Evolutionary conservation across 257 asterid genomes (phyloP).

Genomic region (Scutellaria galericulata): DNA sequence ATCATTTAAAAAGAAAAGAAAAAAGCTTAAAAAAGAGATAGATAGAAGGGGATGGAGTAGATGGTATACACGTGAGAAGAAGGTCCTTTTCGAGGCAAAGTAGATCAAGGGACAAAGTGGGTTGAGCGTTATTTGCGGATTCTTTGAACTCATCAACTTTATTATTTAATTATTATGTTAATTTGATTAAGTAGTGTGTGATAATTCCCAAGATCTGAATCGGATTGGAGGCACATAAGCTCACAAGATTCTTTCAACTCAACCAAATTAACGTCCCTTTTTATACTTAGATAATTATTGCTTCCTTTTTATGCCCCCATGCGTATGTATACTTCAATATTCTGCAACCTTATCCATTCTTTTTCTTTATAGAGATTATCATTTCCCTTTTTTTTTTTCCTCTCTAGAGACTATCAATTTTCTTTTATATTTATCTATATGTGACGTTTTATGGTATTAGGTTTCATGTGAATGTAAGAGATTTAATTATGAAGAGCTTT

Average conservation of each 20-base stretch:
- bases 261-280: slow-evolving; percentile 23
- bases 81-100: slow-evolving; percentile 50
- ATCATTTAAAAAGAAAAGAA: no score
- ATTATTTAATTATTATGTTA: neutral
- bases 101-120: slow-evolving; percentile 38
- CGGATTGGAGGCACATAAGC: no score
- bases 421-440: neutral
- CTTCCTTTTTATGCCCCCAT: slow-evolving; percentile 40
- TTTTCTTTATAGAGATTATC: neutral
- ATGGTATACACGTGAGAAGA: slow-evolving; percentile 42
- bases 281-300: slow-evolving; percentile 10
- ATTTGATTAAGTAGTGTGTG: neutral
- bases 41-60: no score
- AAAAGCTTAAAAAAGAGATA: no score
- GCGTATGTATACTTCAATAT: neutral
- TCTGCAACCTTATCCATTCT: slow-evolving; percentile 30
- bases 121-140: slow-evolving; percentile 43
- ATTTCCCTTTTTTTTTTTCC: neutral
- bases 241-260: slow-evolving; percentile 46
- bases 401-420: no score
- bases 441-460: neutral
- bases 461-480: neutral
- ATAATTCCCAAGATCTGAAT: slow-evolving; percentile 2
- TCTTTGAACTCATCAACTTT: slow-evolving; percentile 32
- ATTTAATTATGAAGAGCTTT: no score